Evolutionary conservation across 2,329 filamentous ascomycete species (phyloP).

Genomic region (Diaporthe helianthi): DNA sequence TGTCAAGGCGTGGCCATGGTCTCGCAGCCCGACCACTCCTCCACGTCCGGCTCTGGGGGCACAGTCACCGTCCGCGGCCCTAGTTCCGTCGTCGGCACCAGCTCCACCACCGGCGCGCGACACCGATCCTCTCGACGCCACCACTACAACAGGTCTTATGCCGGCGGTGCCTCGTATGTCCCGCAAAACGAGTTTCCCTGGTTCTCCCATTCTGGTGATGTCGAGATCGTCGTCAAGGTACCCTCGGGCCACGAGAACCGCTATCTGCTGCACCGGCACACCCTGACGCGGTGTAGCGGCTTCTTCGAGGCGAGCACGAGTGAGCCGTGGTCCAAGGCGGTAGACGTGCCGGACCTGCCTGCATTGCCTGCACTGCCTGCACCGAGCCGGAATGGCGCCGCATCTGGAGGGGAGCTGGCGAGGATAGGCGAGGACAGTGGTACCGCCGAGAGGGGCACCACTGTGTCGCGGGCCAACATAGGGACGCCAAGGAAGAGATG

Average conservation of each 20-base stretch:
- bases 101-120: conserved; percentile 36
- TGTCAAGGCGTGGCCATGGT: conserved; percentile 41
- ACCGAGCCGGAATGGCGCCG: conserved; percentile 38
- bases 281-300: conserved; percentile 86
- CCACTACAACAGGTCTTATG: conserved; percentile 81
- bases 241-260: conserved; percentile 75
- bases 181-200: conserved; percentile 92
- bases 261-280: conserved; percentile 87
- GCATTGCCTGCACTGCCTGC: conserved; percentile 44
- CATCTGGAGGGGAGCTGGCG: conserved; percentile 54
- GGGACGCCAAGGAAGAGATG: conserved; percentile 67
- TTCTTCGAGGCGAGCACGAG: conserved; percentile 91
- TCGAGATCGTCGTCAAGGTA: conserved; percentile 80
- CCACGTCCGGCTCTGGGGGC: conserved; percentile 33
- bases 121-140: conserved; percentile 35
- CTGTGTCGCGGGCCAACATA: conserved; percentile 45
- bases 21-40: conserved; percentile 43
- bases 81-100: conserved; percentile 42
- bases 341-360: conserved; percentile 43
- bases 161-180: conserved; percentile 71
- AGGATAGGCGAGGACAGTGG: conserved; percentile 58
- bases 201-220: conserved; percentile 89
- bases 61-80: conserved; percentile 44
- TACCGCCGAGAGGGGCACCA: conserved; percentile 46
- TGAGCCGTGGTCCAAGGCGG: conserved; percentile 67